Evolutionary conservation across 2,329 filamentous ascomycete genomes (phyloP).

Genomic region (Penicillium fuscoglaucum): DNA sequence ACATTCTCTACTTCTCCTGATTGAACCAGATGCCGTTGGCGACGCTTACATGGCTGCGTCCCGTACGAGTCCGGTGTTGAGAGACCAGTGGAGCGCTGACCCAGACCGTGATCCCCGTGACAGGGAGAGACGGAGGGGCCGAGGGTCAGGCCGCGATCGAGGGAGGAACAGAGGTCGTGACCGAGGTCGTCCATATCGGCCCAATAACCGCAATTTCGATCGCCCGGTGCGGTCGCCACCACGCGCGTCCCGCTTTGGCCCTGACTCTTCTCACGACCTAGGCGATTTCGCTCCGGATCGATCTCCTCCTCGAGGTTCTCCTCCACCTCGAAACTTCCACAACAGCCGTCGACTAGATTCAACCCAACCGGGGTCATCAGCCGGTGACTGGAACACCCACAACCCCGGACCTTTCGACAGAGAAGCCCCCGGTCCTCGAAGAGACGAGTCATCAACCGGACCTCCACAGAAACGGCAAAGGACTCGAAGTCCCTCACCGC

Average conservation of each 20-base stretch:
- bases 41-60: slow-evolving; percentile 51
- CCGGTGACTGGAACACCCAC: slow-evolving; percentile 20
- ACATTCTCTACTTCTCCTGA: slow-evolving; percentile 7
- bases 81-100: slow-evolving; percentile 52
- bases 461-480: slow-evolving; percentile 41
- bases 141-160: slow-evolving; percentile 40
- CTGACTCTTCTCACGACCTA: slow-evolving; percentile 32
- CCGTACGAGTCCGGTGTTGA: slow-evolving; percentile 52
- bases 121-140: slow-evolving; percentile 43
- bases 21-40: slow-evolving; percentile 45
- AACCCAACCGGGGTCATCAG: slow-evolving; percentile 24
- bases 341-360: slow-evolving; percentile 25
- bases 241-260: slow-evolving; percentile 34
- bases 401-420: slow-evolving; percentile 25
- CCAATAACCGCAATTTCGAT: slow-evolving; percentile 39
- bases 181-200: slow-evolving; percentile 37
- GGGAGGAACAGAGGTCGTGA: slow-evolving; percentile 46
- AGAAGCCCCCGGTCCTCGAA: slow-evolving; percentile 23
- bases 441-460: slow-evolving; percentile 34
- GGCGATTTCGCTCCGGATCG: slow-evolving; percentile 33
- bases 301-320: slow-evolving; percentile 30
- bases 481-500: slow-evolving; percentile 45
- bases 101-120: slow-evolving; percentile 43
- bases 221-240: slow-evolving; percentile 44
- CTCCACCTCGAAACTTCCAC: slow-evolving; percentile 25